These are phyloP conservation scores for Aspergillus aculeatus DNA, from an alignment of 2,329 filamentous ascomycete genomes.

Conservation along the genomic window DNA sequence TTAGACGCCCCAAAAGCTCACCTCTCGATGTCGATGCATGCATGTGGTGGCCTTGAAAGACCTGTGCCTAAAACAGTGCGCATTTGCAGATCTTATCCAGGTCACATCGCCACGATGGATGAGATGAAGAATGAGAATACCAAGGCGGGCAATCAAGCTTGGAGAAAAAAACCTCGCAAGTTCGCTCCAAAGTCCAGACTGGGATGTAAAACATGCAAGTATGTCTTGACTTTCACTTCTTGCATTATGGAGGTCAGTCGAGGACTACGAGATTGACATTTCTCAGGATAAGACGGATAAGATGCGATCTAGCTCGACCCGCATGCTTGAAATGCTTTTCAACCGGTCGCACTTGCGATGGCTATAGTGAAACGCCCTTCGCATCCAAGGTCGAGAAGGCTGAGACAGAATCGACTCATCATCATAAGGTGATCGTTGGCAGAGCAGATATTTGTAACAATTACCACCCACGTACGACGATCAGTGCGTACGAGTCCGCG, in stretches of 20 bases:
- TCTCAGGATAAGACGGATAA: slow-evolving; percentile 38
- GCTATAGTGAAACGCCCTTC: slow-evolving; percentile 27
- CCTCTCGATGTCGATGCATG: background rate
- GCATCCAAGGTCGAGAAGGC: background rate
- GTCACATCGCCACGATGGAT: background rate
- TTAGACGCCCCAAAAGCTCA: background rate
- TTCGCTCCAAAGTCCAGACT: slow-evolving; percentile 42
- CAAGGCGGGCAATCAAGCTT: slow-evolving; percentile 31
- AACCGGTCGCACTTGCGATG: slow-evolving; percentile 42
- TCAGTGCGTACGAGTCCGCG: background rate
- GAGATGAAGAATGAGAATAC: slow-evolving; percentile 2
- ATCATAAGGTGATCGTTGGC: background rate
- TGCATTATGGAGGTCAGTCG: background rate
- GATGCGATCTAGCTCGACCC: slow-evolving; percentile 38
- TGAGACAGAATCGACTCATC: background rate
- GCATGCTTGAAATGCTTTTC: slow-evolving; percentile 39
- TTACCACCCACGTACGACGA: background rate
- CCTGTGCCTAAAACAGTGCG: background rate
- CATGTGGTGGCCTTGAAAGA: background rate
- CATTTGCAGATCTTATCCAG: background rate
- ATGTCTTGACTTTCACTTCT: slow-evolving; percentile 20
- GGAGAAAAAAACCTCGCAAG: slow-evolving; percentile 39
- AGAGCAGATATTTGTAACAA: slow-evolving; percentile 16
- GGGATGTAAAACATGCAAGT: slow-evolving; percentile 46
- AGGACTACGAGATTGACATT: background rate